phyloP scores from a whole-genome alignment of 768 basidiomycete species.

The Lentinula guzmanii region DNA sequence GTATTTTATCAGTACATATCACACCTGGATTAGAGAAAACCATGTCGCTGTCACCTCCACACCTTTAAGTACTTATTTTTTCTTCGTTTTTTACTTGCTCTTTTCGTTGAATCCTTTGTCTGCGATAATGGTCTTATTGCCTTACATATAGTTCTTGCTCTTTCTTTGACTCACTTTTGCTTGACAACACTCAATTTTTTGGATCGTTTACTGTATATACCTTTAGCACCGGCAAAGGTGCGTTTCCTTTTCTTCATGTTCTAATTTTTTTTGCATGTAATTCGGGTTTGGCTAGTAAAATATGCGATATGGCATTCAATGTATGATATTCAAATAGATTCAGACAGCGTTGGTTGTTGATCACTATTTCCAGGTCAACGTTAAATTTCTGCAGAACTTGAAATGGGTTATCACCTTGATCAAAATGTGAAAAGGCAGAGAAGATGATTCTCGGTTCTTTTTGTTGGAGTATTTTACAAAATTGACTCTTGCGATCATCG shows the following conservation, averaged over 20 bases:
- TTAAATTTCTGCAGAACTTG: no score
- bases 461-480: no score
- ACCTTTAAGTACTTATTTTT: neutral
- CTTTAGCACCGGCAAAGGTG: neutral
- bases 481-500: no score
- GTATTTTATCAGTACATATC: conserved; percentile 8
- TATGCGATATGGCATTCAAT: neutral
- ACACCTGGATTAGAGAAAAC: conserved; percentile 7
- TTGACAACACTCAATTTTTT: neutral
- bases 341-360: neutral
- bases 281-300: neutral
- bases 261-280: neutral
- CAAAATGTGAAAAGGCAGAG: no score
- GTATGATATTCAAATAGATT: neutral
- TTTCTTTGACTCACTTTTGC: neutral
- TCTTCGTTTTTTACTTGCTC: neutral
- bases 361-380: no score
- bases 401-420: no score
- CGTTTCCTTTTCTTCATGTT: neutral
- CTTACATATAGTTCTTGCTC: neutral
- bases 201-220: neutral
- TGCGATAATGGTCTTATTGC: neutral
- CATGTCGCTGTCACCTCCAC: neutral
- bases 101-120: neutral
- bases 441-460: no score